Percentiles rank a stretch among this genome's conserved stretches.
Conservation (phyloP, 2,329 filamentous ascomycete genomes). For the Aspergillus texensis region DNA sequence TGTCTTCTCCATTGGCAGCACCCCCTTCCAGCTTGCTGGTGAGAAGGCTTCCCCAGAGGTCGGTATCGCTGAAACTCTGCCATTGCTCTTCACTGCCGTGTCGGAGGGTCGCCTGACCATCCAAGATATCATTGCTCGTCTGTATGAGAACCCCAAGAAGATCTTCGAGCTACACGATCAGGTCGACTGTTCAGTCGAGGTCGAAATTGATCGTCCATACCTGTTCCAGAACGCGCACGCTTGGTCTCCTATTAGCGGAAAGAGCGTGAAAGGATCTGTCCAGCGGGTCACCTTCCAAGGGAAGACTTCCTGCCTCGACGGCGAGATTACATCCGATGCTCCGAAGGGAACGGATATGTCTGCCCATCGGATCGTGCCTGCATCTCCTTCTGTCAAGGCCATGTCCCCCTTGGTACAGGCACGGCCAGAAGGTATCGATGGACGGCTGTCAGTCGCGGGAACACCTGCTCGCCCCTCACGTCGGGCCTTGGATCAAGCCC, state of each 20-base stretch:
- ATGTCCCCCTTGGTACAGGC: conserved; percentile 44
- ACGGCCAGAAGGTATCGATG: conserved; percentile 41
- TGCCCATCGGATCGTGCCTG: conserved; percentile 55
- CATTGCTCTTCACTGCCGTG: conserved; percentile 75
- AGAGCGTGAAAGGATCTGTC: conserved; percentile 68
- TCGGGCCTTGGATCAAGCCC: conserved; percentile 34
- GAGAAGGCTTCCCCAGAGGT: conserved; percentile 61
- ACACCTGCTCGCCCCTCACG: conserved; percentile 38
- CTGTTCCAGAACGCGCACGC: conserved; percentile 54
- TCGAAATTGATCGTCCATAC: conserved; percentile 74
- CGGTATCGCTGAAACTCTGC: conserved; percentile 73
- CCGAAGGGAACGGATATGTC: conserved; percentile 76
- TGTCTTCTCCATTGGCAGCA: conserved; percentile 76
- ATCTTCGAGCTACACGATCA: conserved; percentile 85
- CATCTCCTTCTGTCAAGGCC: conserved; percentile 62
- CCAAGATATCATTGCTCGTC: conserved; percentile 69
- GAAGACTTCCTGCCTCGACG: conserved; percentile 75
- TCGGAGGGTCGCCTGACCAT: conserved; percentile 72
- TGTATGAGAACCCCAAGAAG: conserved; percentile 77
- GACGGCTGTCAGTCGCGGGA: conserved; percentile 40
- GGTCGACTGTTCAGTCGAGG: conserved; percentile 70
- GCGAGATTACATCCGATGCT: conserved; percentile 59
- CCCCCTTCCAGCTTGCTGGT: conserved; percentile 73
- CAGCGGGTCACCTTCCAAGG: conserved; percentile 76
- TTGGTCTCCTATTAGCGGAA: conserved; percentile 75